Conservation (phyloP, 139 green algal genomes). For the Trebouxia sp. region DNA sequence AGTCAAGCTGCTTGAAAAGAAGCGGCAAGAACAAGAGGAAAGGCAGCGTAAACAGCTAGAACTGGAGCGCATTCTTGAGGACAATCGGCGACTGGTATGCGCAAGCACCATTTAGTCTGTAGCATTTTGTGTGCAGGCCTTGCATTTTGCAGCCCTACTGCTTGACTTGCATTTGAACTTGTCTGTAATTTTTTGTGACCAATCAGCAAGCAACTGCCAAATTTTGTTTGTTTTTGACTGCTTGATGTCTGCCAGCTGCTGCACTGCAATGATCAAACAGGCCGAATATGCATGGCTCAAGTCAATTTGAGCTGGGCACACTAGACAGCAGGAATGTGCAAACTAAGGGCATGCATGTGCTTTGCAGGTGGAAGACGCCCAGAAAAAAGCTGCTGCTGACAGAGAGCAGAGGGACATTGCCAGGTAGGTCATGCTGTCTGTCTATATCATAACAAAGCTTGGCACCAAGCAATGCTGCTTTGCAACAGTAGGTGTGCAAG, state of each 20-base stretch:
- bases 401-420: conserved; percentile 32
- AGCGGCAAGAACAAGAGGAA: conserved; percentile 50
- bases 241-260: too few species aligned
- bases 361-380: conserved; percentile 51
- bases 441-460: not conserved
- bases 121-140: too few species aligned
- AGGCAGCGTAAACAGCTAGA: conserved; percentile 41
- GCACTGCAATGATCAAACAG: too few species aligned
- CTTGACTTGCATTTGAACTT: too few species aligned
- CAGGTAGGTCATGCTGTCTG: not conserved
- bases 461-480: not conserved
- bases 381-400: conserved; percentile 42
- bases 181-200: too few species aligned
- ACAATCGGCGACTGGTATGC: conserved; percentile 46
- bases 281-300: too few species aligned
- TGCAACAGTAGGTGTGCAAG: not conserved
- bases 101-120: not conserved
- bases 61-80: conserved; percentile 48
- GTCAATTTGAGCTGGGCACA: too few species aligned
- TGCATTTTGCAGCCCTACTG: too few species aligned
- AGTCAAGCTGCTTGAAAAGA: conserved; percentile 43
- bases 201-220: too few species aligned
- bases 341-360: too few species aligned
- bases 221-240: too few species aligned
- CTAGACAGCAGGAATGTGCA: too few species aligned